Base-by-base conservation (phyloP, 2,329 filamentous ascomycete genomes). In the Pseudocercospora vitis region DNA sequence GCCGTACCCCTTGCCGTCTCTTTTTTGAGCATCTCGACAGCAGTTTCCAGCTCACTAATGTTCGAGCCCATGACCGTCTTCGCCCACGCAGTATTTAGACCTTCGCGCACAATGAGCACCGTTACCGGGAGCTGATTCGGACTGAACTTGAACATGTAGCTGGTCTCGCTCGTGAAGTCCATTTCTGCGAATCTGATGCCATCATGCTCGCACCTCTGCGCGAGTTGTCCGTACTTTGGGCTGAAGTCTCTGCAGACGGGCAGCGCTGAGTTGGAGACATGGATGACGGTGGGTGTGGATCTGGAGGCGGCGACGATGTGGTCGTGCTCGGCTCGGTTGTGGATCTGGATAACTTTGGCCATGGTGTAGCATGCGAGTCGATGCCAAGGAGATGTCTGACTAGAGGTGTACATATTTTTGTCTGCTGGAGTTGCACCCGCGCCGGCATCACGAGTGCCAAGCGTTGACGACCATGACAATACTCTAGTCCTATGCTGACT, bases 241-340 rank as follows among this genome's bases (percentile, higher is more conserved):
- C 32, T 59, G 48, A 62, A 59, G n/a, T 50, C 49, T 40, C 58
- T 56, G 50, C 60, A 63, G 18, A 48, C 33, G 7, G 62, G 62
- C 14, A 60, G 48, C 4, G 46, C 45, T 31, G 48, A 55, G 47
- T 64, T 64, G 7, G 74, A 79, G 1, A 81, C 77, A 63, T 80
- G 82, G 5, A 76, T 61, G 2, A 71, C 64, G 2, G 61, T 69
- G 0, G 67, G 68, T 2, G 62, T 58, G 2, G 49, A 47, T 14
- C 55, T 56, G 11, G 19, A 63, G 49, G 12, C 56, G 16, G 11
- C 65, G 7, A 62, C 58, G 19, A 60, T 48, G 7, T 56, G 33
- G 29, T 64, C 62, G 47, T 64, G 60, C 21, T 56, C 53, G 26
- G 31, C 39, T 37, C 48, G 48, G 46, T 53, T 37, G 12, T 24